phyloP scores from a whole-genome alignment of 208 protist species.

The Leishmania turanica region DNA sequence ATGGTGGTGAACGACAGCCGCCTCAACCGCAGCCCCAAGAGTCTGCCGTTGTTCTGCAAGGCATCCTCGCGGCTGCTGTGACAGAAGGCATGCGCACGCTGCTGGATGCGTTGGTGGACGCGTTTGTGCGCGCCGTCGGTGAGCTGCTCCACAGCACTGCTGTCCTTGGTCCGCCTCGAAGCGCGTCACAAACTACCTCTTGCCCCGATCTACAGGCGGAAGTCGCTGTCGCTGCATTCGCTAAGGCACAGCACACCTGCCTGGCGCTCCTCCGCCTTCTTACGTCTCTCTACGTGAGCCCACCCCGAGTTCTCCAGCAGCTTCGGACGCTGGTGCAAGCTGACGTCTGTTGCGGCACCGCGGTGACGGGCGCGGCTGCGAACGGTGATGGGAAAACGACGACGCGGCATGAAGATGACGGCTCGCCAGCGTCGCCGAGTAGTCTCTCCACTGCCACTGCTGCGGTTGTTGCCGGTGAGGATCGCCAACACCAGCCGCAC shows the following conservation, averaged over 20 bases:
- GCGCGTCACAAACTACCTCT: not conserved
- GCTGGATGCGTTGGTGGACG: conserved; percentile 22
- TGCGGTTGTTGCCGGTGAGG: not conserved
- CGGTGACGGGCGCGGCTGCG: not conserved
- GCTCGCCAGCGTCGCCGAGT: conserved; percentile 1
- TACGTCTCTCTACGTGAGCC: conserved; percentile 12
- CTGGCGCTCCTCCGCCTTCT: conserved; percentile 14
- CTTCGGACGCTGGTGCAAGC: not conserved
- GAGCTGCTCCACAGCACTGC: conserved; percentile 13
- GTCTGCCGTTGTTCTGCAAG: not conserved
- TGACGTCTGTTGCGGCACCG: not conserved
- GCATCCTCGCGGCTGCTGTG: conserved; percentile 7
- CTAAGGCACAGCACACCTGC: not conserved
- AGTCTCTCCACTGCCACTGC: not conserved
- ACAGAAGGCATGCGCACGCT: conserved; percentile 19
- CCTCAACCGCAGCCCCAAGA: not conserved
- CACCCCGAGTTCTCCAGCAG: conserved; percentile 3
- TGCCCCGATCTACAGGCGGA: not conserved
- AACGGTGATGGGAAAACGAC: not conserved
- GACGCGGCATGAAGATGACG: not conserved
- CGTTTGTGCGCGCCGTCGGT: conserved; percentile 18
- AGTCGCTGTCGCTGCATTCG: not conserved
- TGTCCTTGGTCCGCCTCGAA: not conserved
- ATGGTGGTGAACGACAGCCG: not conserved
- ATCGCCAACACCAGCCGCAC: not conserved